phyloP scores from a whole-genome alignment of 345 rosid genomes.

The Populus euphratica region DNA sequence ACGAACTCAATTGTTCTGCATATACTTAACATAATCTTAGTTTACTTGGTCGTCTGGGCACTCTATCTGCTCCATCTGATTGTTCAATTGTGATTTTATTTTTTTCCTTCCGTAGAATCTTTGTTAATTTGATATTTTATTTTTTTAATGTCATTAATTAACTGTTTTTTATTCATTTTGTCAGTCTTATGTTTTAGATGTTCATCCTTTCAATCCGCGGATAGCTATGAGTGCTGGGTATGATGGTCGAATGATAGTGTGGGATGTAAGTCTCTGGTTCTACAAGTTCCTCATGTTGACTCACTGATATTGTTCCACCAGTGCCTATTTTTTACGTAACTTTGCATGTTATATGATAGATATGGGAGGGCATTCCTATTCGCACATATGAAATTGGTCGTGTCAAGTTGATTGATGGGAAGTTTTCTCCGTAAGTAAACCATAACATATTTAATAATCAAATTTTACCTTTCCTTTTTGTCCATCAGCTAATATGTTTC shows the following conservation, averaged over 20 bases:
- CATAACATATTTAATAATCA: not conserved
- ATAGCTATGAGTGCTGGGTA: conserved; percentile 99
- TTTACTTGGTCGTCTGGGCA: not conserved
- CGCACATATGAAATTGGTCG: conserved; percentile 77
- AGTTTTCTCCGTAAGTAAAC: conserved; percentile 90
- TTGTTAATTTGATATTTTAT: conserved; percentile 10
- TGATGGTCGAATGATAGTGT: conserved; percentile 88
- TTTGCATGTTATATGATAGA: conserved; percentile 35
- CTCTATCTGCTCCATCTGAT: not conserved
- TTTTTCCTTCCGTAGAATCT: not conserved
- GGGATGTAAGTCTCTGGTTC: conserved; percentile 85
- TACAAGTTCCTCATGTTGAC: conserved; percentile 15
- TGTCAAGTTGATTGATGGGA: conserved; percentile 95
- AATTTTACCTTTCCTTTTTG: conserved; percentile 13
- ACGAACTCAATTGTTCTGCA: not conserved
- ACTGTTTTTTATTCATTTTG: conserved; percentile 30
- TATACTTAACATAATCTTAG: conserved; percentile 1
- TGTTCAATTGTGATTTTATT: not conserved
- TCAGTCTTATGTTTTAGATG: conserved; percentile 97
- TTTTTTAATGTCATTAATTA: conserved; percentile 8
- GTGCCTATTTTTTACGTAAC: not conserved
- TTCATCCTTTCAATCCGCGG: conserved; percentile 96
- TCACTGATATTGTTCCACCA: not conserved
- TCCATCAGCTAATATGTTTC: too few species aligned
- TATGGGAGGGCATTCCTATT: conserved; percentile 98